phyloP scores from a whole-genome alignment of 345 rosid species.

The Eucalyptus grandis region DNA sequence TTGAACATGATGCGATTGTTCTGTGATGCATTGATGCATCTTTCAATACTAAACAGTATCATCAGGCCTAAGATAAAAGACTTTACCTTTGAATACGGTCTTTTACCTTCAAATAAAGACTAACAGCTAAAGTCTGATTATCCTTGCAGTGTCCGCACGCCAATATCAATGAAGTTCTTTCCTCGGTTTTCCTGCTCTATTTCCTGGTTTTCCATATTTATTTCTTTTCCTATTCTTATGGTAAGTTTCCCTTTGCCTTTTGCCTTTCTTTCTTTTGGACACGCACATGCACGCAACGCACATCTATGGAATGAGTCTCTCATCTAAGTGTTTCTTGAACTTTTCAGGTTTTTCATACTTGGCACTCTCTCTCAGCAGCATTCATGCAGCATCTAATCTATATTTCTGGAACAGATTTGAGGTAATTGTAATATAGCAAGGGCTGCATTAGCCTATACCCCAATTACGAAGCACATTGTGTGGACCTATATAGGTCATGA shows the following conservation, averaged over 20 bases:
- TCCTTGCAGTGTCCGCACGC: slow-evolving; percentile 84
- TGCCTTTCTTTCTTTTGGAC: not conserved
- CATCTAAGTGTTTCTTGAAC: not conserved
- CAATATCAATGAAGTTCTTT: slow-evolving; percentile 98
- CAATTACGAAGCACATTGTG: not conserved
- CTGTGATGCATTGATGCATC: not conserved
- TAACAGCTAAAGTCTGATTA: not conserved
- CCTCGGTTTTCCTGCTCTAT: slow-evolving; percentile 96
- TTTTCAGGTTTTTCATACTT: slow-evolving; percentile 82
- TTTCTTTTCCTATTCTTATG: slow-evolving; percentile 90
- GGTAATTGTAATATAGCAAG: slow-evolving; percentile 26
- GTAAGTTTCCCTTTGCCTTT: slow-evolving; percentile 22
- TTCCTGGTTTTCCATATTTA: slow-evolving; percentile 97
- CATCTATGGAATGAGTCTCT: not conserved
- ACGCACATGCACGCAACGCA: not conserved
- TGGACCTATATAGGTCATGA: not conserved
- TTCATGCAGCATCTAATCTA: slow-evolving; percentile 94
- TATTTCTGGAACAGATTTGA: slow-evolving; percentile 99
- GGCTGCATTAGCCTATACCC: not conserved
- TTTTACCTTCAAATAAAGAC: not conserved
- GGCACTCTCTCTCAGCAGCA: slow-evolving; percentile 88
- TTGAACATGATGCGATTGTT: not conserved
- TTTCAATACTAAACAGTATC: not conserved
- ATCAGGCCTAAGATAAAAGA: not conserved
- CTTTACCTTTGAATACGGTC: not conserved